Conservation (phyloP, 208 protist species). For the Crithidia fasciculata region DNA sequence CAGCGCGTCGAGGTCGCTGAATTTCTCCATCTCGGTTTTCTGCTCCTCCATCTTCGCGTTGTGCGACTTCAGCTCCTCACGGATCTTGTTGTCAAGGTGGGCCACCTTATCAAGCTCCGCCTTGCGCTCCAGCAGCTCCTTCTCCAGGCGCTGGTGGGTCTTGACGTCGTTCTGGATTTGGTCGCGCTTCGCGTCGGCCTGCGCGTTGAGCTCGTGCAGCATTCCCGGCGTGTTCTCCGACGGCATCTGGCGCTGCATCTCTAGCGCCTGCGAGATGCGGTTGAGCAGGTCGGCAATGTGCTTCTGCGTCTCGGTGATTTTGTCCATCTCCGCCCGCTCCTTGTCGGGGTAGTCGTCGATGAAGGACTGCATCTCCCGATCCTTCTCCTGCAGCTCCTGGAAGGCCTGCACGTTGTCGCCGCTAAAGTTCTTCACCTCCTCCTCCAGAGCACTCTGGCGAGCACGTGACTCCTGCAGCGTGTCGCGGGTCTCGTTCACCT, state of each 20-base stretch:
- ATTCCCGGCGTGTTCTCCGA: slow-evolving; percentile 55
- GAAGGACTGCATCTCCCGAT: slow-evolving; percentile 86
- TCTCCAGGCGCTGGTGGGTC: slow-evolving; percentile 88
- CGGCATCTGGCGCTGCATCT: slow-evolving; percentile 82
- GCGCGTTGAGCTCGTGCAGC: slow-evolving; percentile 76
- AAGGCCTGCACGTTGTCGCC: slow-evolving; percentile 86
- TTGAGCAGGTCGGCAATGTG: slow-evolving; percentile 74
- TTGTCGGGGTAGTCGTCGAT: slow-evolving; percentile 87
- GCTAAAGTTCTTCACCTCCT: slow-evolving; percentile 87
- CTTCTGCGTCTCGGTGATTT: slow-evolving; percentile 62
- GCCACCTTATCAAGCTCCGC: slow-evolving; percentile 89
- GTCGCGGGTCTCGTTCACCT: slow-evolving; percentile 81
- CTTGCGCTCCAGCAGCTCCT: slow-evolving; percentile 90
- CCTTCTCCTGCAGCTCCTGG: slow-evolving; percentile 85
- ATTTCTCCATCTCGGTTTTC: slow-evolving; percentile 78
- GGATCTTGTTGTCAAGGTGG: slow-evolving; percentile 90
- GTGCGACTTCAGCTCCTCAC: slow-evolving; percentile 82
- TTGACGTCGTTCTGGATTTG: slow-evolving; percentile 83
- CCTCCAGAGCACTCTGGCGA: slow-evolving; percentile 73
- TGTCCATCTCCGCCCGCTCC: slow-evolving; percentile 70
- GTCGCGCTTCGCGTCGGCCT: slow-evolving; percentile 79
- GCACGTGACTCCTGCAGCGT: slow-evolving; percentile 71
- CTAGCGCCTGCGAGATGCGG: slow-evolving; percentile 81
- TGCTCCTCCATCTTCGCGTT: slow-evolving; percentile 82
- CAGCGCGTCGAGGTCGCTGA: slow-evolving; percentile 78